phyloP scores from a whole-genome alignment of 2,329 filamentous ascomycete genomes.

The Metarhizium album region DNA sequence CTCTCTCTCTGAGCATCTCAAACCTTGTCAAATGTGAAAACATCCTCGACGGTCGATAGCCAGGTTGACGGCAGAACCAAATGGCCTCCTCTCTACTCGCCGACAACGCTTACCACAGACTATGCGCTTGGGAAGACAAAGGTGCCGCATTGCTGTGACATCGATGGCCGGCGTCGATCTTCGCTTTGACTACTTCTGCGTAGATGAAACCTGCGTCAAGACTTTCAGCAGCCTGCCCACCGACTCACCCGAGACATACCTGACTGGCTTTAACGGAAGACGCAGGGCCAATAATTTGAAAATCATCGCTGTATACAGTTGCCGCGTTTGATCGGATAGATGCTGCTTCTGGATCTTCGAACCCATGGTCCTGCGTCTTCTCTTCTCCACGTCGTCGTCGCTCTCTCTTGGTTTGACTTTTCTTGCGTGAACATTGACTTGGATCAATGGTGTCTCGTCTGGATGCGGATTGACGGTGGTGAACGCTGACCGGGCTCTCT shows the following conservation, averaged over 20 bases:
- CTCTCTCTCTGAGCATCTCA: too few relatives aligned
- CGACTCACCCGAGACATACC: not conserved
- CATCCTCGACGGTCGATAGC: too few relatives aligned
- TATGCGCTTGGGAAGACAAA: too few relatives aligned
- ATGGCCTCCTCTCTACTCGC: too few relatives aligned
- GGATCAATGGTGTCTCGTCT: not conserved
- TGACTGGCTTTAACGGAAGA: not conserved
- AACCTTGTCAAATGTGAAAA: too few relatives aligned
- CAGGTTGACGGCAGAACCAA: too few relatives aligned
- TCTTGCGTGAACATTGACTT: not conserved
- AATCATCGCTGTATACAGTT: conserved; percentile 28
- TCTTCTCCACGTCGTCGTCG: not conserved
- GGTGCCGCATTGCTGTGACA: too few relatives aligned
- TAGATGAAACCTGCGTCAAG: too few relatives aligned
- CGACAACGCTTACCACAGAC: too few relatives aligned
- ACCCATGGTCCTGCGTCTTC: not conserved
- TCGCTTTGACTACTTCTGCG: too few relatives aligned
- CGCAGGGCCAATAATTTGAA: conserved; percentile 10
- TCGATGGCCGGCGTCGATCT: too few relatives aligned
- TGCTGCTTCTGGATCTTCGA: not conserved
- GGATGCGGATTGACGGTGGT: not conserved
- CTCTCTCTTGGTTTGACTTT: not conserved
- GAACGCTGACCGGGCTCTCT: conserved; percentile 5
- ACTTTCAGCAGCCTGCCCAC: not conserved
- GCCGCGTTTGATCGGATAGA: conserved; percentile 20